Evolutionary conservation across 2,329 filamentous ascomycete genomes (phyloP).

Genomic region (Pezicula neosporulosa): DNA sequence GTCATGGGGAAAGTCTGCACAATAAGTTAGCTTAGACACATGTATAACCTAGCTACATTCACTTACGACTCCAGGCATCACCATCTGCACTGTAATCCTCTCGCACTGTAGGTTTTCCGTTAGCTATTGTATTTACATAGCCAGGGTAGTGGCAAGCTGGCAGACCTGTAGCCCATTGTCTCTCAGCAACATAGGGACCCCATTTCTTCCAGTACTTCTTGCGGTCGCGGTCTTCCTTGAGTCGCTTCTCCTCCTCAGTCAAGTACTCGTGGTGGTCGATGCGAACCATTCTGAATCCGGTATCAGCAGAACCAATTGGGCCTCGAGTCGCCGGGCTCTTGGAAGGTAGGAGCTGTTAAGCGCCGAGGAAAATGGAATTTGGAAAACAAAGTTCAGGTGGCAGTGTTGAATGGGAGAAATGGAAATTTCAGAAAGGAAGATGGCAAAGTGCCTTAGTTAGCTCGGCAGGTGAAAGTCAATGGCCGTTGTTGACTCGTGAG

Average conservation of each 20-base stretch:
- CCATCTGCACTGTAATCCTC: constrained; percentile 90
- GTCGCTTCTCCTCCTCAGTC: constrained; percentile 84
- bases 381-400: too few species aligned
- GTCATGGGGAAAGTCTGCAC: constrained; percentile 85
- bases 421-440: too few species aligned
- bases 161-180: constrained; percentile 90
- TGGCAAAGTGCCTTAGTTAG: too few species aligned
- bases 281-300: constrained; percentile 67
- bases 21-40: background rate
- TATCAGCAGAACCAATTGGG: background rate
- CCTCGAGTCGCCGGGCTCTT: background rate
- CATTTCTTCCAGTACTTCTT: constrained; percentile 97
- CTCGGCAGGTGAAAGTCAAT: too few species aligned
- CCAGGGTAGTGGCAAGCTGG: background rate
- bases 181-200: constrained; percentile 90
- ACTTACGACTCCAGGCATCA: constrained; percentile 93
- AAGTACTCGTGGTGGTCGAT: constrained; percentile 85
- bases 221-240: constrained; percentile 80
- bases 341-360: too few species aligned
- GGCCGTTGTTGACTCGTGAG: too few species aligned
- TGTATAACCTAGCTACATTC: background rate
- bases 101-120: constrained; percentile 55
- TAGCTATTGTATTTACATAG: background rate
- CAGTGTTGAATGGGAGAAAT: too few species aligned
- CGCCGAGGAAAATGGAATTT: too few species aligned